phyloP scores from a whole-genome alignment of 2,329 filamentous ascomycete genomes.

The Aspergillus pseudoterreus region DNA sequence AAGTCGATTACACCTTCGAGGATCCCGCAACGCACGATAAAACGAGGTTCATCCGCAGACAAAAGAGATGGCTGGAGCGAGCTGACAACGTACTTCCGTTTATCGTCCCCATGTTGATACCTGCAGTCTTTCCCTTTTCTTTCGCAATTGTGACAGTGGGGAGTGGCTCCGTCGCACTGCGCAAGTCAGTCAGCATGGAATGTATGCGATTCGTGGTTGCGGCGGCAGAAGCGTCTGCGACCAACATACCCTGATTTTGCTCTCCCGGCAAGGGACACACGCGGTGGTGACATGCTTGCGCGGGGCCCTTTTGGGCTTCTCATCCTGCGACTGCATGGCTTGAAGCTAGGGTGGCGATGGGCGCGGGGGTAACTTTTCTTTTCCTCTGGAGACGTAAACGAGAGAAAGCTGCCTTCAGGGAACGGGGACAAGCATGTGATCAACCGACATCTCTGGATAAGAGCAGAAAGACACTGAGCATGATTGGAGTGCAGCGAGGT shows the following conservation, averaged over 20 bases:
- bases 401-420: not conserved
- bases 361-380: conserved; percentile 1
- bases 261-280: conserved; percentile 44
- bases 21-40: not conserved
- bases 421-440: not conserved
- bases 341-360: not conserved
- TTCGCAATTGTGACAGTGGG: conserved; percentile 37
- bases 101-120: conserved; percentile 39
- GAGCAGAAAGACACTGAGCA: conserved; percentile 1
- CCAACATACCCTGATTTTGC: conserved; percentile 40
- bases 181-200: not conserved
- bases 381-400: not conserved
- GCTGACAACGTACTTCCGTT: conserved; percentile 32
- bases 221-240: not conserved
- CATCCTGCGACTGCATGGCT: conserved; percentile 22
- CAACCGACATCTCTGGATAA: conserved; percentile 9
- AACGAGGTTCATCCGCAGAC: not conserved
- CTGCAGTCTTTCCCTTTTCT: conserved; percentile 37
- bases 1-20: too few relatives aligned
- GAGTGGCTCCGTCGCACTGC: conserved; percentile 37
- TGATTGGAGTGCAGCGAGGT: not conserved
- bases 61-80: not conserved
- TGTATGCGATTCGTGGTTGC: not conserved
- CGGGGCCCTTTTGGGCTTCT: conserved; percentile 28
- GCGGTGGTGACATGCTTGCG: conserved; percentile 45